These are phyloP conservation scores for Boletus edulis DNA, from an alignment of 768 basidiomycete species.

Conservation along the genomic window DNA sequence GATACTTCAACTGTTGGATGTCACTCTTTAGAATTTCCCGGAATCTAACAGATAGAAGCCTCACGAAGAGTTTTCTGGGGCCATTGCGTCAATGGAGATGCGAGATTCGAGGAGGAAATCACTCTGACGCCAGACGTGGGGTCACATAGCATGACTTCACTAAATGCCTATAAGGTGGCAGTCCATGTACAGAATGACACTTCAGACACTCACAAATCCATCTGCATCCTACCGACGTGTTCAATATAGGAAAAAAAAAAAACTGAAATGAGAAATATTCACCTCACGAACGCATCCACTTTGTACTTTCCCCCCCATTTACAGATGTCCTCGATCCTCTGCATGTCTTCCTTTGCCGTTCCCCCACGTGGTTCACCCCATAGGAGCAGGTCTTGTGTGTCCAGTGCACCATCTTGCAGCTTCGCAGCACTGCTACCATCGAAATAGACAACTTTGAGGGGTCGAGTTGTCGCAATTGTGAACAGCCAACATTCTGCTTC, in stretches of 20 bases:
- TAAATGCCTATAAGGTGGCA: constrained; percentile 5
- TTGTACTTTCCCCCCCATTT: constrained; percentile 31
- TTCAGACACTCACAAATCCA: constrained; percentile 40
- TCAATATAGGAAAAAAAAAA: background rate
- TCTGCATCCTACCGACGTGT: constrained; percentile 36
- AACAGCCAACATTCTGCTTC: constrained; percentile 28
- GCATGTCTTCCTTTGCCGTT: constrained; percentile 16
- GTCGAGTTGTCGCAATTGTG: constrained; percentile 26
- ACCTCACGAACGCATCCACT: constrained; percentile 37
- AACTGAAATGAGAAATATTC: constrained; percentile 20
- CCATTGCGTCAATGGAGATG: background rate
- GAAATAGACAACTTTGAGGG: constrained; percentile 34
- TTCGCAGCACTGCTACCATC: constrained; percentile 11
- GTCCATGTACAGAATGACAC: background rate
- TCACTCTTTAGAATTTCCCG: background rate
- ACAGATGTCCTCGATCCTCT: constrained; percentile 31
- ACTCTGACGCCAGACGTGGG: constrained; percentile 23
- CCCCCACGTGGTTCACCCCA: constrained; percentile 29
- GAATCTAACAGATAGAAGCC: background rate
- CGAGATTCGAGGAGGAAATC: constrained; percentile 39
- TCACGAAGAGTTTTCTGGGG: background rate
- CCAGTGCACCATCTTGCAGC: constrained; percentile 22
- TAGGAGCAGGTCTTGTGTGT: constrained; percentile 35
- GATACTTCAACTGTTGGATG: background rate
- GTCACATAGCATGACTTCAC: constrained; percentile 47